Evolutionary conservation across 1,284 basidiomycete genomes (phyloP).

Genomic region (Rhizoctonia solani): DNA sequence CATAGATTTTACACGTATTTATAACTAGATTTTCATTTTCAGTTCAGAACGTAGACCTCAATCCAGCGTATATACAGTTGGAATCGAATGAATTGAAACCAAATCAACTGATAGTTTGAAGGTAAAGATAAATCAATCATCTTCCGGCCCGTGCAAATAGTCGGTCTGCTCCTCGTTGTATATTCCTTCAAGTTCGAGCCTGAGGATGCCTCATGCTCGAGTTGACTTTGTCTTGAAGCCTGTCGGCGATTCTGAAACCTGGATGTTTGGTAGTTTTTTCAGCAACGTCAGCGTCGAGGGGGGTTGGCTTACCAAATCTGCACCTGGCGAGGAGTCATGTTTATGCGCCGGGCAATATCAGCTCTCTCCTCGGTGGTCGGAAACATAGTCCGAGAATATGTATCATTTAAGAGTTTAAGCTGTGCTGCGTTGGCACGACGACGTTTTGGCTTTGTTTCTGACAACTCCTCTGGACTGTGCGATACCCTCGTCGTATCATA

Average conservation of each 20-base stretch:
- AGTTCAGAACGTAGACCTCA: neutral
- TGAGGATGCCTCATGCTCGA: no score
- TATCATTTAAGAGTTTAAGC: conserved; percentile 76
- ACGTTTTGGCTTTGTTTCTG: conserved; percentile 70
- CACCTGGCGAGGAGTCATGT: conserved; percentile 81
- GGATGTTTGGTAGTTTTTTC: neutral
- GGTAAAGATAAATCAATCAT: no score
- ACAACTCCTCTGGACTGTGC: conserved; percentile 3
- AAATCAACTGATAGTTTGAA: no score
- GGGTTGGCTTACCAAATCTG: conserved; percentile 70
- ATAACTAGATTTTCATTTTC: conserved; percentile 29
- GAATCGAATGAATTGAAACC: neutral
- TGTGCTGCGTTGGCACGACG: conserved; percentile 79
- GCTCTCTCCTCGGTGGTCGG: conserved; percentile 82
- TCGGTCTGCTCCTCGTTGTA: no score
- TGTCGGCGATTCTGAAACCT: conserved; percentile 40
- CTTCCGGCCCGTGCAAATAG: no score
- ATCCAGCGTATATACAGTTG: conserved; percentile 6
- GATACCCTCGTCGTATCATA: neutral
- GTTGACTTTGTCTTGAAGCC: conserved; percentile 29
- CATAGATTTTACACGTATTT: conserved; percentile 5
- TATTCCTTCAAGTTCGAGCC: neutral
- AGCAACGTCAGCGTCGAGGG: neutral
- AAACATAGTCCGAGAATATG: conserved; percentile 77
- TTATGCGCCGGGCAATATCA: conserved; percentile 70